These are phyloP conservation scores for Neofusicoccum laricinum DNA, from an alignment of 2,329 filamentous ascomycete species.

Conservation along the genomic window DNA sequence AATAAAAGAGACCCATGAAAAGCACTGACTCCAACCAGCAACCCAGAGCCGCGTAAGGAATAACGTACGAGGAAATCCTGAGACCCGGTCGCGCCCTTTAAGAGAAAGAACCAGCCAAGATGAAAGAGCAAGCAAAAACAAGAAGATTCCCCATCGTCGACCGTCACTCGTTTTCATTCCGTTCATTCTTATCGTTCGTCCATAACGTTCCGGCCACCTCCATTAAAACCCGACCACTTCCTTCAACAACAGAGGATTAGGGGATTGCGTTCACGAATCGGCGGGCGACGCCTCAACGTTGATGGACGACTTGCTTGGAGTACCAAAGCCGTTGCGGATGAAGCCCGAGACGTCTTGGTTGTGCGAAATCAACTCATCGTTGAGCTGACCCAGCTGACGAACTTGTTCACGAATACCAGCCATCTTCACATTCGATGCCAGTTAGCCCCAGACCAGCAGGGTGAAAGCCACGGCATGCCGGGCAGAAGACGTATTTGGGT, in stretches of 20 bases:
- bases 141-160: not conserved
- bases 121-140: not conserved
- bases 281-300: not conserved
- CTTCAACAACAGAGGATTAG: not conserved
- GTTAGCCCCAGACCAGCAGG: not conserved
- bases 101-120: not conserved
- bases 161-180: not conserved
- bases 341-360: slow-evolving; percentile 7
- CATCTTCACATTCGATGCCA: slow-evolving; percentile 9
- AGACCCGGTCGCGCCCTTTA: not conserved
- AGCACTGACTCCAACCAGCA: not conserved
- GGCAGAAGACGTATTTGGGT: not conserved
- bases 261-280: not conserved
- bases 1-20: not conserved
- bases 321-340: slow-evolving; percentile 1
- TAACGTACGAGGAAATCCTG: not conserved
- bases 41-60: not conserved
- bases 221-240: not conserved
- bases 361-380: slow-evolving; percentile 14
- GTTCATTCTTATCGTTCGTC: not conserved
- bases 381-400: slow-evolving; percentile 16
- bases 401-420: slow-evolving; percentile 14
- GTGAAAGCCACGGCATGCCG: not conserved
- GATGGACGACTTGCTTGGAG: not conserved
- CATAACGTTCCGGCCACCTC: not conserved